Evolutionary conservation across 1,139 yeast genomes (phyloP).

Genomic region (Candida sojae): DNA sequence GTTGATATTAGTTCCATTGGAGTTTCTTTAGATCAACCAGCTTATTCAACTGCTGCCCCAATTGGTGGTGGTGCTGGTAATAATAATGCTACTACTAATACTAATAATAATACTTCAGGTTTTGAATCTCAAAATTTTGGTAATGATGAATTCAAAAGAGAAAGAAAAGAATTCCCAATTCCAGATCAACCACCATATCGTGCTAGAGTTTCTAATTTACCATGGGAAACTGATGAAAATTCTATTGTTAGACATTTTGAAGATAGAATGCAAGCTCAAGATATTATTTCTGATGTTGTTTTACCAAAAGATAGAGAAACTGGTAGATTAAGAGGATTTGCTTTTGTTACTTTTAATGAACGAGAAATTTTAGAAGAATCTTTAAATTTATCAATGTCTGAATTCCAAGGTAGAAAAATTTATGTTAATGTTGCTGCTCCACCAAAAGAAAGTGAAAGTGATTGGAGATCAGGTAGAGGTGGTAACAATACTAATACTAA

Average conservation of each 20-base stretch:
- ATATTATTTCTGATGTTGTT: conserved; percentile 57
- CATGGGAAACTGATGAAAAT: conserved; percentile 77
- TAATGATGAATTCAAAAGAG: conserved; percentile 21
- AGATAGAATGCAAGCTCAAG: conserved; percentile 53
- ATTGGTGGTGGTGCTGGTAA: conserved; percentile 13
- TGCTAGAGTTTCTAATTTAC: conserved; percentile 83
- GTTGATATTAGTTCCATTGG: conserved; percentile 57
- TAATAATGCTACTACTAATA: background rate
- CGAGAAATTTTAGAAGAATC: conserved; percentile 72
- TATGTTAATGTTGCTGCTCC: conserved; percentile 93
- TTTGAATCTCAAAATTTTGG: conserved; percentile 6
- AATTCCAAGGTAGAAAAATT: conserved; percentile 73
- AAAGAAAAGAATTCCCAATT: conserved; percentile 74
- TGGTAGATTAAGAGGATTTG: conserved; percentile 78
- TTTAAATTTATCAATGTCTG: conserved; percentile 61
- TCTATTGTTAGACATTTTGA: conserved; percentile 68
- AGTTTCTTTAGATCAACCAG: conserved; percentile 33
- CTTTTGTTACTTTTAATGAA: conserved; percentile 76
- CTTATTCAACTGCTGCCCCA: conserved; percentile 28
- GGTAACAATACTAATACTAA: conserved; percentile 20
- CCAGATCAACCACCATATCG: conserved; percentile 93
- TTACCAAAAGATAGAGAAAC: conserved; percentile 69
- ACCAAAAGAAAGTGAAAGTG: conserved; percentile 51
- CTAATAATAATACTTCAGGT: conserved; percentile 10
- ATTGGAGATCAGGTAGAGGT: conserved; percentile 48